Percentiles rank a stretch among this genome's conserved stretches.
Conservation (phyloP, 2,329 filamentous ascomycete genomes). For the Rhinocladiella similis region DNA sequence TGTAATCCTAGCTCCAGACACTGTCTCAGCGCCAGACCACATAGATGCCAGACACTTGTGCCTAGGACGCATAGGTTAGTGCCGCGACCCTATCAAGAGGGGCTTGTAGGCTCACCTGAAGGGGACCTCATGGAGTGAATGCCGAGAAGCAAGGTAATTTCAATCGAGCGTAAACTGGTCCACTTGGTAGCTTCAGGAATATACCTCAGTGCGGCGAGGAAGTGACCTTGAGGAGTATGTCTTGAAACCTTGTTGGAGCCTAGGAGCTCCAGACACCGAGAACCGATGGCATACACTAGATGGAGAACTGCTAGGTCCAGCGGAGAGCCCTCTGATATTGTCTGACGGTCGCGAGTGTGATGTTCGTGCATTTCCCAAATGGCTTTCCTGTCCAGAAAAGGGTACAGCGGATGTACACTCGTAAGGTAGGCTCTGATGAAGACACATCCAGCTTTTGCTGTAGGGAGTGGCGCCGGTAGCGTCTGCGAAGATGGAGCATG, state of each 20-base stretch:
- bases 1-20: constrained; percentile 15
- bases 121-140: constrained; percentile 12
- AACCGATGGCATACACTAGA: constrained; percentile 13
- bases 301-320: constrained; percentile 4
- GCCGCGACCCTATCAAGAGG: not conserved
- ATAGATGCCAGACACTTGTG: constrained; percentile 15
- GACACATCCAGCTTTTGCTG: not conserved
- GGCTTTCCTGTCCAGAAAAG: constrained; percentile 5
- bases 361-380: constrained; percentile 7
- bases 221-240: constrained; percentile 2
- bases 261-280: constrained; percentile 13
- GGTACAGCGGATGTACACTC: constrained; percentile 13
- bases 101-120: constrained; percentile 6
- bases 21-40: constrained; percentile 12
- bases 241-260: constrained; percentile 3
- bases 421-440: constrained; percentile 9
- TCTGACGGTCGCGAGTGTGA: not conserved
- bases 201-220: constrained; percentile 8
- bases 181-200: constrained; percentile 5
- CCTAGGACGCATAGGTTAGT: not conserved
- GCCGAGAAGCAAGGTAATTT: constrained; percentile 10
- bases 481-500: not conserved
- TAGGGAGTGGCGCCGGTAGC: not conserved
- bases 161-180: constrained; percentile 10
- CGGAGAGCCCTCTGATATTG: not conserved